phyloP scores from a whole-genome alignment of 495 filamentous ascomycete species.

The Penicillium lividum region DNA sequence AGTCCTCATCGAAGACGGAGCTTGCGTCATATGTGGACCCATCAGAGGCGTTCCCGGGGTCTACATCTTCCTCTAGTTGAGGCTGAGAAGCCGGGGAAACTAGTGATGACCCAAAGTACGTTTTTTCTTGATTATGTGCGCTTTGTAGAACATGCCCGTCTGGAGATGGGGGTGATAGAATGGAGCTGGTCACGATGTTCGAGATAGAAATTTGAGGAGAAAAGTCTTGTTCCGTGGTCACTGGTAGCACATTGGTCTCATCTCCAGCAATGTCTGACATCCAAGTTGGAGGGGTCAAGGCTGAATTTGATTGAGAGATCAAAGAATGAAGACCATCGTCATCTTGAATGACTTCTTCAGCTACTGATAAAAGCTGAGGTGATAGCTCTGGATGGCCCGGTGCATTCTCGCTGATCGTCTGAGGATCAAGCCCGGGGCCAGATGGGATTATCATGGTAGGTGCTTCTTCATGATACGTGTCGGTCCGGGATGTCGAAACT shows the following conservation, averaged over 20 bases:
- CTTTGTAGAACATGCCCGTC: too few relatives aligned
- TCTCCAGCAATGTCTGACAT: not conserved
- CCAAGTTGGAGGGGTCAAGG: not conserved
- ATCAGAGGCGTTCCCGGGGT: constrained; percentile 11
- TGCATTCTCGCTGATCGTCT: not conserved
- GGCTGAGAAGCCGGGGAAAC: too few relatives aligned
- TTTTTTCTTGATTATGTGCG: too few relatives aligned
- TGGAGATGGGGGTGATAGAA: not conserved
- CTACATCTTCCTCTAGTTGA: not conserved
- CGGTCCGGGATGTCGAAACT: not conserved
- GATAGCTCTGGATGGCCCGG: constrained; percentile 1
- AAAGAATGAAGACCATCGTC: not conserved
- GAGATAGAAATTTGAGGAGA: not conserved
- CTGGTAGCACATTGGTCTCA: not conserved
- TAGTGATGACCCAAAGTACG: too few relatives aligned
- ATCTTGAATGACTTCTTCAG: constrained; percentile 13
- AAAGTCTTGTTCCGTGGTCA: not conserved
- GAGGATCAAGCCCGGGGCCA: not conserved
- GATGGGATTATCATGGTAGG: not conserved
- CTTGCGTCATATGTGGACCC: constrained; percentile 15
- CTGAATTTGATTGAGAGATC: not conserved
- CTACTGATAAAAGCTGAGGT: constrained; percentile 15
- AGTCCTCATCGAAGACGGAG: constrained; percentile 28
- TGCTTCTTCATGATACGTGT: not conserved
- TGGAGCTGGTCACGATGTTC: not conserved